phyloP scores from a whole-genome alignment of 2,329 filamentous ascomycete species.

The Pseudodiploospora longispora region DNA sequence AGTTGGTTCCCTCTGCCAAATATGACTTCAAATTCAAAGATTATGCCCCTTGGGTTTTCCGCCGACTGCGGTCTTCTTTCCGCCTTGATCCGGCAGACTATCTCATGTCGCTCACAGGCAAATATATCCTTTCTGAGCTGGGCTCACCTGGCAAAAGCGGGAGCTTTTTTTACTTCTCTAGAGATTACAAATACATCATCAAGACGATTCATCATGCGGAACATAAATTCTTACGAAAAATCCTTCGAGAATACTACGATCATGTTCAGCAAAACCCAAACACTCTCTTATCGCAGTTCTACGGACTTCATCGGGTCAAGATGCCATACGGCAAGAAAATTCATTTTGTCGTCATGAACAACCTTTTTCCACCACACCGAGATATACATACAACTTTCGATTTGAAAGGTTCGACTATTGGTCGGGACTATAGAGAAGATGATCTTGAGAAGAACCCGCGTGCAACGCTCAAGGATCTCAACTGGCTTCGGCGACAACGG shows the following conservation, averaged over 20 bases:
- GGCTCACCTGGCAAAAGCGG: slow-evolving; percentile 97
- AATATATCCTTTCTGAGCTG: slow-evolving; percentile 95
- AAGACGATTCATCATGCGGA: slow-evolving; percentile 98
- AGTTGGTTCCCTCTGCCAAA: slow-evolving; percentile 93
- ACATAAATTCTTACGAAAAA: slow-evolving; percentile 77
- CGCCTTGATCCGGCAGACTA: slow-evolving; percentile 94
- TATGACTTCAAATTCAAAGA: slow-evolving; percentile 99
- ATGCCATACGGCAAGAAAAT: slow-evolving; percentile 98
- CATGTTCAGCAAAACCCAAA: slow-evolving; percentile 93
- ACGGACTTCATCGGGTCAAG: slow-evolving; percentile 94
- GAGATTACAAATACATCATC: slow-evolving; percentile 99
- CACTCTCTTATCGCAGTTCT: slow-evolving; percentile 94
- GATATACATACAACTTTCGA: slow-evolving; percentile 98
- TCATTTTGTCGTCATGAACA: slow-evolving; percentile 99
- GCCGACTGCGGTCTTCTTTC: slow-evolving; percentile 80
- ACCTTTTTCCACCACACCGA: slow-evolving; percentile 91
- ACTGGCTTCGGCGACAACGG: slow-evolving; percentile 83
- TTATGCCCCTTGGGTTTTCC: slow-evolving; percentile 99
- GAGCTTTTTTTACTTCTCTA: slow-evolving; percentile 98
- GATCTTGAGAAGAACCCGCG: slow-evolving; percentile 81
- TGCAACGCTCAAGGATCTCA: slow-evolving; percentile 91
- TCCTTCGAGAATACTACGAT: slow-evolving; percentile 84
- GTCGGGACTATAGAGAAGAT: slow-evolving; percentile 83
- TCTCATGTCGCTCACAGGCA: slow-evolving; percentile 93
- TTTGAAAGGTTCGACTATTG: slow-evolving; percentile 91